Percentiles rank a stretch among this genome's conserved stretches.
Conservation (phyloP, 495 filamentous ascomycete species). For the Aspergillus wentii region DNA sequence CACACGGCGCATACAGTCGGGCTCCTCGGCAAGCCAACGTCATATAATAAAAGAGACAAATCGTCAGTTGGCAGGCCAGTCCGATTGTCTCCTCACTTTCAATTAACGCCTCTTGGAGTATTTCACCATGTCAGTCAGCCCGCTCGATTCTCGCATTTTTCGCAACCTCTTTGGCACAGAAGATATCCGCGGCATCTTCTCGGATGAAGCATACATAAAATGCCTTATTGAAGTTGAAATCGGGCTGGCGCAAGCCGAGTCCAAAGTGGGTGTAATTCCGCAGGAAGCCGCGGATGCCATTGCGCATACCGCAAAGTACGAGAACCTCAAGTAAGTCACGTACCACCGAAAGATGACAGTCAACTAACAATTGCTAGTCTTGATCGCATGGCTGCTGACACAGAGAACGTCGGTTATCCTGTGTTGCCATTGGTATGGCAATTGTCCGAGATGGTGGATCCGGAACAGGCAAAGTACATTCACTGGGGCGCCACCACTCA, state of each 20-base stretch:
- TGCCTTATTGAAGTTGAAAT: conserved; percentile 47
- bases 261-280: too few species aligned
- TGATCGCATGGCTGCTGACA: conserved; percentile 38
- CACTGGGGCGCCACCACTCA: conserved; percentile 56
- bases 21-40: too few species aligned
- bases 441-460: conserved; percentile 30
- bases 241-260: conserved; percentile 44
- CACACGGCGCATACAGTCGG: too few species aligned
- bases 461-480: conserved; percentile 43
- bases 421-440: conserved; percentile 47
- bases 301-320: conserved; percentile 23
- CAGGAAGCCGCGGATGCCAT: too few species aligned
- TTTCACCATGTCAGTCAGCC: too few species aligned
- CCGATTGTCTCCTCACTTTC: too few species aligned
- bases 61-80: too few species aligned
- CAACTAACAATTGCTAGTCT: too few species aligned
- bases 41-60: too few species aligned
- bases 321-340: too few species aligned
- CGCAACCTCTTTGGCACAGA: conserved; percentile 46
- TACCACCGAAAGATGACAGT: too few species aligned
- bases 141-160: conserved; percentile 48
- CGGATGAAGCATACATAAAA: conserved; percentile 44
- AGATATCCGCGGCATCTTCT: conserved; percentile 43
- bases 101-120: too few species aligned
- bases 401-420: conserved; percentile 50